Evolutionary conservation across 2,329 filamentous ascomycete species (phyloP).

Genomic region (Pseudopithomyces chartarum): DNA sequence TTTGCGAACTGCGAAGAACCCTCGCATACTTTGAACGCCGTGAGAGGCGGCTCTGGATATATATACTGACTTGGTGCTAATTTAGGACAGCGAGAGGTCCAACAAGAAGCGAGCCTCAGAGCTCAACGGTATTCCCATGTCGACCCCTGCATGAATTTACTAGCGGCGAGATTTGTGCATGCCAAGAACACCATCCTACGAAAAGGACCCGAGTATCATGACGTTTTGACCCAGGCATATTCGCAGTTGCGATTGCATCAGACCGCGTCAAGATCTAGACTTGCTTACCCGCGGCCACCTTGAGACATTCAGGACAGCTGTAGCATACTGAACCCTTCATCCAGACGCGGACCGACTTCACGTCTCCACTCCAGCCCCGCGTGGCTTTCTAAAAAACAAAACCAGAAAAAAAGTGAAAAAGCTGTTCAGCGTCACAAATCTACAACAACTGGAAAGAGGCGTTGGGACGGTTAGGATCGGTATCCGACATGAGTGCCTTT

Average conservation of each 20-base stretch:
- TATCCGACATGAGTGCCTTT: too few species aligned
- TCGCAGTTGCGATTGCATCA: conserved; percentile 31
- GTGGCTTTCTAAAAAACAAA: conserved; percentile 10
- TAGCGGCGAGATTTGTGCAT: conserved; percentile 37
- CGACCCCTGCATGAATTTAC: conserved; percentile 34
- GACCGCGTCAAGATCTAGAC: conserved; percentile 1
- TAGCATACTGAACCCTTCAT: not conserved
- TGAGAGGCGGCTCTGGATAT: conserved; percentile 23
- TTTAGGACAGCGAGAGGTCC: conserved; percentile 41
- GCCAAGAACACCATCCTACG: conserved; percentile 27
- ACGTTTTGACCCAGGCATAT: conserved; percentile 30
- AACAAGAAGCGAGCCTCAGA: conserved; percentile 41
- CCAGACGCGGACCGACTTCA: not conserved
- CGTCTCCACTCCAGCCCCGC: not conserved
- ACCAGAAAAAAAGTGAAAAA: conserved; percentile 35
- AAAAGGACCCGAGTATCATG: conserved; percentile 16
- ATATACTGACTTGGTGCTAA: conserved; percentile 43
- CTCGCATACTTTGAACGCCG: conserved; percentile 20
- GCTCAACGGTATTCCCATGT: conserved; percentile 34
- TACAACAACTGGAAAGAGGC: conserved; percentile 13
- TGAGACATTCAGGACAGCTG: not conserved
- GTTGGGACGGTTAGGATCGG: not conserved
- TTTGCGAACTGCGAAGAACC: conserved; percentile 22
- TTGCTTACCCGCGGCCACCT: conserved; percentile 7
- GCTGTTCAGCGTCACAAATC: conserved; percentile 8